phyloP scores from a whole-genome alignment of 306 rosid species.

The Medicago truncatula region MtrunA17r5.0-ANR NC_053042.1:2221001-2221500 shows the following conservation, averaged over 20 bases:
- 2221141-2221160: too few relatives aligned
- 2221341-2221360: not conserved
- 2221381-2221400: not conserved
- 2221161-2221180: too few relatives aligned
- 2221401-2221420: not conserved
- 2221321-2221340: not conserved
- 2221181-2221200: not conserved
- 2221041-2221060: too few relatives aligned
- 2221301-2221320: too few relatives aligned
- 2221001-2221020: too few relatives aligned
- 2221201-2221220: not conserved
- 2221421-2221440: not conserved
- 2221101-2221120: too few relatives aligned
- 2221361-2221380: not conserved
- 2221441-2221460: not conserved
- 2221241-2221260: not conserved
- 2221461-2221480: not conserved
- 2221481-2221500: not conserved
- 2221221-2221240: not conserved
- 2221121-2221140: too few relatives aligned
- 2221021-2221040: too few relatives aligned
- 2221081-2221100: too few relatives aligned
- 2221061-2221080: too few relatives aligned
- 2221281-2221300: not conserved
- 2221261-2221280: too few relatives aligned